A percentile compares a stretch with the other conserved stretches of the same genome.
phyloP scores from a whole-genome alignment of 2,329 filamentous ascomycete species.

The Talaromyces funiculosus region DNA sequence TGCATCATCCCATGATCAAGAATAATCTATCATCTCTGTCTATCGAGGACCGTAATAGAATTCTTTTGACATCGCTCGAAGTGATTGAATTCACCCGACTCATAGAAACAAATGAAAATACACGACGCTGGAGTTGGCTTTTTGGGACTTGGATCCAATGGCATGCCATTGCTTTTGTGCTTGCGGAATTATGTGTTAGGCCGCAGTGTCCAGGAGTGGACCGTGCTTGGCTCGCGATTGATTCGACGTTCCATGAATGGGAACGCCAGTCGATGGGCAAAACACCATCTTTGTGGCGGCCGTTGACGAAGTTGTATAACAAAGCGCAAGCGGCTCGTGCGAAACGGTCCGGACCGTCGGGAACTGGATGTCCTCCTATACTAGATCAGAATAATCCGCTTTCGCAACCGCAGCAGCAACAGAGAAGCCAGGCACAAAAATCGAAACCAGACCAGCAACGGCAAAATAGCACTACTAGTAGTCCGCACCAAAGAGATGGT shows the following conservation, averaged over 20 bases:
- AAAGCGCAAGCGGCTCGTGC: slow-evolving; percentile 52
- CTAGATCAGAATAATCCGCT: background rate
- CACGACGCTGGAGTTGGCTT: slow-evolving; percentile 60
- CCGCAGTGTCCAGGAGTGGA: slow-evolving; percentile 54
- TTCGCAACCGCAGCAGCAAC: background rate
- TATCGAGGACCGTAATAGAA: slow-evolving; percentile 59
- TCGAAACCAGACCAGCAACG: background rate
- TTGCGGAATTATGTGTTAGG: slow-evolving; percentile 55
- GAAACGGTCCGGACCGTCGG: slow-evolving; percentile 15
- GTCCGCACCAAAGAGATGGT: background rate
- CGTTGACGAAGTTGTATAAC: slow-evolving; percentile 55
- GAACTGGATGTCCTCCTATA: background rate
- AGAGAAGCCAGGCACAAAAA: background rate
- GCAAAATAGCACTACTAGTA: background rate
- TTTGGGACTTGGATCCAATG: slow-evolving; percentile 61
- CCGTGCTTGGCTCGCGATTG: slow-evolving; percentile 55
- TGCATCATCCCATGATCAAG: slow-evolving; percentile 68
- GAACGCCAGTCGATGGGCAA: slow-evolving; percentile 33
- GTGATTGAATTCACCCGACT: slow-evolving; percentile 66
- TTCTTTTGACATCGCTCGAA: slow-evolving; percentile 68
- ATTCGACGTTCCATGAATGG: slow-evolving; percentile 39
- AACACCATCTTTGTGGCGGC: slow-evolving; percentile 58
- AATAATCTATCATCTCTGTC: slow-evolving; percentile 51
- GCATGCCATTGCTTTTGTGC: slow-evolving; percentile 58
- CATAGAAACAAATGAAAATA: slow-evolving; percentile 58